Evolutionary conservation across 805 yeast species (phyloP).

Genomic region (Teunomyces kruisii): DNA sequence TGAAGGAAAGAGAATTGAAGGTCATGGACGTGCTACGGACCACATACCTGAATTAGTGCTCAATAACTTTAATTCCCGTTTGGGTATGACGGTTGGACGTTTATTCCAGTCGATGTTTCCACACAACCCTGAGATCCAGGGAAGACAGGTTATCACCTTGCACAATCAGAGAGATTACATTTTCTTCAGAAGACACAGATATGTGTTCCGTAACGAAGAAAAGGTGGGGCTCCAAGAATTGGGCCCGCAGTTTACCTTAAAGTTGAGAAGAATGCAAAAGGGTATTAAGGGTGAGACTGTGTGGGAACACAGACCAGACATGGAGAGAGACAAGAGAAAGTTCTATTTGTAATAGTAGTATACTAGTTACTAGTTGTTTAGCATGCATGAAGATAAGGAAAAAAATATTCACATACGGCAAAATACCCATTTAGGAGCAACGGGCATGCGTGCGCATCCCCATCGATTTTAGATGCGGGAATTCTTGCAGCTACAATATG

Average conservation of each 20-base stretch:
- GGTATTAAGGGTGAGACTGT: conserved; percentile 90
- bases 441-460: background rate
- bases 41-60: conserved; percentile 91
- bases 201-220: conserved; percentile 84
- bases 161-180: conserved; percentile 96
- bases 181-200: conserved; percentile 93
- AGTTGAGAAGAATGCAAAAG: conserved; percentile 82
- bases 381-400: background rate
- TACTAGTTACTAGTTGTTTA: background rate
- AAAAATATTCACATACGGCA: background rate
- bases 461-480: background rate
- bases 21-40: conserved; percentile 88
- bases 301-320: conserved; percentile 95
- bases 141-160: conserved; percentile 91
- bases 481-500: background rate
- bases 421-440: background rate
- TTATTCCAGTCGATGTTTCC: conserved; percentile 92
- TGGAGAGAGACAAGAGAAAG: conserved; percentile 95
- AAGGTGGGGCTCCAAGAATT: conserved; percentile 92
- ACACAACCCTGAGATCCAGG: conserved; percentile 88
- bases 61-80: conserved; percentile 88
- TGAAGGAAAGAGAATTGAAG: conserved; percentile 71
- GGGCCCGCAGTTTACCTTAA: conserved; percentile 94
- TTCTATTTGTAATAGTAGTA: conserved; percentile 59
- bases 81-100: conserved; percentile 92